Percentiles rank a stretch among this genome's conserved stretches.
These are phyloP conservation scores for Scleroderma citrinum DNA, from an alignment of 768 basidiomycete species.

Conservation along the genomic window DNA sequence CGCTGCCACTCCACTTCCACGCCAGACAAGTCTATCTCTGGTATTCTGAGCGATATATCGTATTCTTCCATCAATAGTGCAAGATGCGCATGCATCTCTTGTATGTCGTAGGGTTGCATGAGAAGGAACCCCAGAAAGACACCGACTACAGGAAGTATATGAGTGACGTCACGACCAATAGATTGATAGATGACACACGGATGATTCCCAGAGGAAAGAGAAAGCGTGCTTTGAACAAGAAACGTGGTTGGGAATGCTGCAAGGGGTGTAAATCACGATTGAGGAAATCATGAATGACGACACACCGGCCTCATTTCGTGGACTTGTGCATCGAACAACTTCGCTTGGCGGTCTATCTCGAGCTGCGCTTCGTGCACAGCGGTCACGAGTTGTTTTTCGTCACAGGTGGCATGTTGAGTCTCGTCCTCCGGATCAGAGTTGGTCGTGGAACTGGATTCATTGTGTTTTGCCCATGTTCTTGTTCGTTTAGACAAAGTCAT, in stretches of 20 bases:
- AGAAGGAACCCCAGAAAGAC: slow-evolving; percentile 56
- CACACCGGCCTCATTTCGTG: slow-evolving; percentile 21
- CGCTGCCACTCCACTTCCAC: slow-evolving; percentile 70
- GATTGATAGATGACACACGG: slow-evolving; percentile 33
- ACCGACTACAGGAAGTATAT: slow-evolving; percentile 44
- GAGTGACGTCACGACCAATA: slow-evolving; percentile 1
- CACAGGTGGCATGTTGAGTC: neutral
- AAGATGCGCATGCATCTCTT: slow-evolving; percentile 64
- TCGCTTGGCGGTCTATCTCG: slow-evolving; percentile 20
- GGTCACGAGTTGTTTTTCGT: slow-evolving; percentile 1
- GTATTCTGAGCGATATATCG: slow-evolving; percentile 58
- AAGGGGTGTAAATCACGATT: neutral
- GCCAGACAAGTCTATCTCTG: slow-evolving; percentile 59
- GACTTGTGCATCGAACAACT: slow-evolving; percentile 18
- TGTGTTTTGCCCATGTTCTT: slow-evolving; percentile 20
- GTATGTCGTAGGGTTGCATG: slow-evolving; percentile 60
- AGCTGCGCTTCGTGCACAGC: slow-evolving; percentile 11
- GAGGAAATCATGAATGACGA: neutral
- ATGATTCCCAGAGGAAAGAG: slow-evolving; percentile 71
- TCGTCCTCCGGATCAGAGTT: slow-evolving; percentile 10
- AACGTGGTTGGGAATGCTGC: slow-evolving; percentile 12
- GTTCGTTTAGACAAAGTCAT: slow-evolving; percentile 33
- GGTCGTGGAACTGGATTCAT: slow-evolving; percentile 4
- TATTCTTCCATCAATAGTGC: slow-evolving; percentile 63
- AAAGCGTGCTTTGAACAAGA: slow-evolving; percentile 38